Percentiles rank a stretch among this genome's conserved stretches.
Conservation (phyloP, 2,329 filamentous ascomycete species). For the Colletotrichum sp. region DNA sequence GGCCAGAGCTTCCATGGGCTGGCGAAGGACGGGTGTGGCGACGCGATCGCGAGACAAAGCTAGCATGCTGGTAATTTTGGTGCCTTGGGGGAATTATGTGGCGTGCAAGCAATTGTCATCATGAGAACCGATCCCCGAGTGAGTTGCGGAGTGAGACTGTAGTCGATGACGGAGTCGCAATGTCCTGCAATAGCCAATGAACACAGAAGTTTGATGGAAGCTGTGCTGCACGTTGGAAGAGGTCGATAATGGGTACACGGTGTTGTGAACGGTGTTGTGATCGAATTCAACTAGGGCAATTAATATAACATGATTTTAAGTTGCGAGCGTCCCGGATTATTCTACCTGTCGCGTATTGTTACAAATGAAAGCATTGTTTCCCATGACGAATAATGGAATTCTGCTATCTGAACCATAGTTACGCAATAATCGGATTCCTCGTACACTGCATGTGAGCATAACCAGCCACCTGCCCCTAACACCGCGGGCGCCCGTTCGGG, state of each 20-base stretch:
- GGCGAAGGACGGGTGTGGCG: background rate
- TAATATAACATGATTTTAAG: rapidly evolving
- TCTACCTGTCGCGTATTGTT: background rate
- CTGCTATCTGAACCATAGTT: background rate
- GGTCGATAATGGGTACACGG: background rate
- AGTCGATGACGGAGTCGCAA: background rate
- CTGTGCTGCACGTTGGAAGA: background rate
- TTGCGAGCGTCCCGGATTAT: background rate
- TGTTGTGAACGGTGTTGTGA: background rate
- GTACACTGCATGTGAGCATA: background rate
- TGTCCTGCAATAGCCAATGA: rapidly evolving
- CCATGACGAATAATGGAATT: background rate
- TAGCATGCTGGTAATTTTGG: background rate
- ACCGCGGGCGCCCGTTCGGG: no score
- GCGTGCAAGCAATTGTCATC: background rate
- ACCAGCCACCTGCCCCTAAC: background rate
- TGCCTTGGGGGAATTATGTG: background rate
- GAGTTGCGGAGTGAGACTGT: background rate
- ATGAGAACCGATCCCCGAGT: background rate
- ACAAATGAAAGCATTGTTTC: background rate
- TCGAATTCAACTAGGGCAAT: background rate
- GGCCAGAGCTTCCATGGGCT: background rate
- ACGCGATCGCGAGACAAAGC: background rate
- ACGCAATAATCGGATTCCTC: background rate
- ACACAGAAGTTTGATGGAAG: background rate